Base-by-base conservation (phyloP, 2,329 filamentous ascomycete species). In the Cryoendolithus antarcticus region DNA sequence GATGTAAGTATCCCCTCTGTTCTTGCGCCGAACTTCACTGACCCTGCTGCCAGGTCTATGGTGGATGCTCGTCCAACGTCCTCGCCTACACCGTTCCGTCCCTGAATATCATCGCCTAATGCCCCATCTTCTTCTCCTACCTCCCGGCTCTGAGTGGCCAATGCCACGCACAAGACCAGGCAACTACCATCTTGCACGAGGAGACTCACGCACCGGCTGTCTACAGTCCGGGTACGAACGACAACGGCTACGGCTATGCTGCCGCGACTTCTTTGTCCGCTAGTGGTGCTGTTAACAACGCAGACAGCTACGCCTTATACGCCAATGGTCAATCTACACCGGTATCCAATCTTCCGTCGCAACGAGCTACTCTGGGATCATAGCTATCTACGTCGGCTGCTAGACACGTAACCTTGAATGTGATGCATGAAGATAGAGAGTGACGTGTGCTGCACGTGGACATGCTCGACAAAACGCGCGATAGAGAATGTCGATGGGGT, bases 151-250 rank as follows among this genome's bases (percentile, higher is more conserved):
- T 74, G 29, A 60, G 68, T 7, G 49, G 48, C 6, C 60, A 55
- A 2, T 83, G 79, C 63, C 75, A 82, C 54, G 67, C 50, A 2
- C 77, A 82, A 59, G 77, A 81, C 52, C 73, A 78, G 34, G 74
- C 72, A 4, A 77, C 71, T 10, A 81, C 77, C 11, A 69, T 69
- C 32, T 58, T 82, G 10, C 78, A 83, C 51, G 79, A 82, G 64
- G 64, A 68, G 48, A 80, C 77, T 8, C 79, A 82, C 53, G 65
- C 69, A 12, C 59, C 69, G 53, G 66, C 61, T 61, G 42, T 46
- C 37, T 46, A 44, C 35, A 42, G 39, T 11, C 44, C 44, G n/a
- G 73, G 75, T 9, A 80, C 77, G 2, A 55, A 68, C 2, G 78
- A 82, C 52, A 60, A 70, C 37, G 70, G 63, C 27, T 75, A 74